Evolutionary conservation across 176 grass and related monocot species (phyloP), one percentile per base, ranked within the genome.

Genomic region (Juncus effusus): DNA sequence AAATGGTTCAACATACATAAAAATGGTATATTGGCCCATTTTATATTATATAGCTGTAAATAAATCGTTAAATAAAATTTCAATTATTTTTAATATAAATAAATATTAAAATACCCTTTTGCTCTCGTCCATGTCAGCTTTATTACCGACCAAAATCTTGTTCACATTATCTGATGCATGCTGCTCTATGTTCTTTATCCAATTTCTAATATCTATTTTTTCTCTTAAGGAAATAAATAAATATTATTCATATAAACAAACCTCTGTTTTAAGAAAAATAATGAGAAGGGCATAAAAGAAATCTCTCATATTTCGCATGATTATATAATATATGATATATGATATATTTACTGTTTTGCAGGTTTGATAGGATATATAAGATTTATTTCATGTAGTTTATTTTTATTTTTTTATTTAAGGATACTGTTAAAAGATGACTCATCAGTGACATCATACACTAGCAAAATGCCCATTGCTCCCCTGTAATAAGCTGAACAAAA

Each of bases 381-480:
- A 28, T 28, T 1, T 28, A 1, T 28, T 28, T 28, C 28, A 42
- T 54, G 47, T 42, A 68, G 13, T 13, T 36, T 38, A 69, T 10
- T 12, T 54, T 52, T 37, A 37, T 12, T 16, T 63, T 40, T 70
- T 51, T 10, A 75, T 3, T 60, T 57, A 56, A 44, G 80, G 80
- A 84, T 95, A 95, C 90, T 95, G 53, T 86, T 95, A 69, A 95
- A 95, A 58, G 90, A 95, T 6, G 90, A 90, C 61, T 95, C 90
- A 36, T 95, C 90, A 61, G 90, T 95, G 38, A 95, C 86, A 76
- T 95, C 90, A 67, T 95, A 95, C 37, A 95, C 90, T 59, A 95
- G 80, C 51, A 95, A 84, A 81, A 95, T 95, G 40, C 90, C 90
- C 90, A 95, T 95, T 13, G 90, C 90, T 56, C 90, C 90, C 80